These are phyloP conservation scores for Peronospora farinosa DNA, from an alignment of 352 stramenopile species.

Conservation along the genomic window DNA sequence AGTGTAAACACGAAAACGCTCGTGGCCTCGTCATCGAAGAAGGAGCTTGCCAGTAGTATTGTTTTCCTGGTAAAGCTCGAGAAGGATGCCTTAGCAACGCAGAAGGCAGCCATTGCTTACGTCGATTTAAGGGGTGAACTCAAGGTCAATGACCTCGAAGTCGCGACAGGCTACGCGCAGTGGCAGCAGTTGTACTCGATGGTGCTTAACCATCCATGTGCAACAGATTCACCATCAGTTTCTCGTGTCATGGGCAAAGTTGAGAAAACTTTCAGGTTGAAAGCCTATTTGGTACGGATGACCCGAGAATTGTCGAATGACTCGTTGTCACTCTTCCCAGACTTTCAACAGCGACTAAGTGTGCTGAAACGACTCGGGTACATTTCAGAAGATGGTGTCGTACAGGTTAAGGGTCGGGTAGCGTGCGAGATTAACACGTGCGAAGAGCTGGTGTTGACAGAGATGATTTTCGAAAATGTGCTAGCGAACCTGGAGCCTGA, in stretches of 20 bases:
- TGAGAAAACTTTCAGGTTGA: slow-evolving; percentile 67
- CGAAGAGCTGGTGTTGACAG: slow-evolving; percentile 95
- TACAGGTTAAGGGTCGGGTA: slow-evolving; percentile 95
- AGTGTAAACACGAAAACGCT: slow-evolving; percentile 61
- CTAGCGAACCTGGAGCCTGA: slow-evolving; percentile 93
- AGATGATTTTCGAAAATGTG: slow-evolving; percentile 99
- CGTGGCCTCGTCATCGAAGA: slow-evolving; percentile 54
- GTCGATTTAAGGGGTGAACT: slow-evolving; percentile 71
- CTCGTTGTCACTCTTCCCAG: slow-evolving; percentile 92
- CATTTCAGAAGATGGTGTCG: slow-evolving; percentile 81
- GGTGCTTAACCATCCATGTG: slow-evolving; percentile 49
- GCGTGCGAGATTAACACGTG: slow-evolving; percentile 98
- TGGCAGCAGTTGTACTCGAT: slow-evolving; percentile 55
- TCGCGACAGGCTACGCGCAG: slow-evolving; percentile 51
- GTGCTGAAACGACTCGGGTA: slow-evolving; percentile 93
- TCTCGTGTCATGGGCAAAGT: slow-evolving; percentile 62
- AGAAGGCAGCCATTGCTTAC: slow-evolving; percentile 43
- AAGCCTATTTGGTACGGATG: slow-evolving; percentile 56
- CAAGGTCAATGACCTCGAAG: slow-evolving; percentile 75
- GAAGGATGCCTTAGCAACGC: slow-evolving; percentile 40
- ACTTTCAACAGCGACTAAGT: slow-evolving; percentile 93
- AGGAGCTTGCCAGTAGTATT: slow-evolving; percentile 63
- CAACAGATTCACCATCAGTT: slow-evolving; percentile 25
- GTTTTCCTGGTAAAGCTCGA: slow-evolving; percentile 76
- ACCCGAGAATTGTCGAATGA: slow-evolving; percentile 76